A percentile compares a stretch with the other conserved stretches of the same genome.
Conservation (phyloP, 129 eudicot genomes). For the Ambrosia trifida region DNA sequence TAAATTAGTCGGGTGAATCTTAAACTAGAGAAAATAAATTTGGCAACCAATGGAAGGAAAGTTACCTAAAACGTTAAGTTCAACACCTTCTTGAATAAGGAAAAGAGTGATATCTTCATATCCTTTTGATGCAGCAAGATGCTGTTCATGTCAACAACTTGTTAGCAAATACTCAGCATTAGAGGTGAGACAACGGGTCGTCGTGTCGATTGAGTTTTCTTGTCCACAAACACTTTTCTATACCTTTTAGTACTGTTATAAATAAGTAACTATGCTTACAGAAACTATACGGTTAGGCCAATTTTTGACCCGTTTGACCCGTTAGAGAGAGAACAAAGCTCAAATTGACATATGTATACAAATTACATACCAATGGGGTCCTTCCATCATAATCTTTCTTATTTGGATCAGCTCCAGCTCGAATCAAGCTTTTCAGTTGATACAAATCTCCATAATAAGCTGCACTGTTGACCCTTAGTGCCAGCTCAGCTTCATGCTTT, state of each 20-base stretch:
- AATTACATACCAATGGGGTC: slow-evolving; percentile 74
- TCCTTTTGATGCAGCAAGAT: slow-evolving; percentile 93
- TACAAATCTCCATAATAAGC: slow-evolving; percentile 79
- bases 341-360: background rate
- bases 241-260: too few relatives aligned
- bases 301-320: background rate
- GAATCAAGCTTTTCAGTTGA: slow-evolving; percentile 76
- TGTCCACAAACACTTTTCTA: background rate
- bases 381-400: slow-evolving; percentile 94
- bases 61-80: slow-evolving; percentile 58
- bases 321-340: background rate
- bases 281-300: background rate
- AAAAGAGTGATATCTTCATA: slow-evolving; percentile 59
- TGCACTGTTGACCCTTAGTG: slow-evolving; percentile 84
- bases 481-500: slow-evolving; percentile 92
- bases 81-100: slow-evolving; percentile 84
- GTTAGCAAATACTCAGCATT: slow-evolving; percentile 17
- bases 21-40: background rate
- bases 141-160: slow-evolving; percentile 46
- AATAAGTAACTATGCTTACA: too few relatives aligned
- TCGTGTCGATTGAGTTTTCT: background rate
- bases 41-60: background rate
- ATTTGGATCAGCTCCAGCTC: slow-evolving; percentile 97
- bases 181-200: background rate
- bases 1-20: background rate